Conservation (phyloP, 2,329 filamentous ascomycete species). For the Talaromyces sp. region DNA sequence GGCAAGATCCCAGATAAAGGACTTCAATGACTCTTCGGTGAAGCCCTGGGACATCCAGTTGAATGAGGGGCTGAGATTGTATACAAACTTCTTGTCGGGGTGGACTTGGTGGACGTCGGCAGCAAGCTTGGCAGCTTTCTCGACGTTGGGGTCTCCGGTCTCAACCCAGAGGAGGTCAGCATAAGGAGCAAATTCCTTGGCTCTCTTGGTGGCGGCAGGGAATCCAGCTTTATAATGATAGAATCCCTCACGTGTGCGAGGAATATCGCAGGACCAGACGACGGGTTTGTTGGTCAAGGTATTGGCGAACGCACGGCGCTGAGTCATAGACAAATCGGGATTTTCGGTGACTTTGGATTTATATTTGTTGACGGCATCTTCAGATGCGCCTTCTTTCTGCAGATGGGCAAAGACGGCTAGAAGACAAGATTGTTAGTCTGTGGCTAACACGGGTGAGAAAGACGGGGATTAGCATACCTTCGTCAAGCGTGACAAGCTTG, state of each 20-base stretch:
- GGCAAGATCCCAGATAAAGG: conserved; percentile 94
- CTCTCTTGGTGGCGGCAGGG: conserved; percentile 82
- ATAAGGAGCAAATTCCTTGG: conserved; percentile 83
- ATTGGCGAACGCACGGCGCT: conserved; percentile 66
- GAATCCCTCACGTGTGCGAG: conserved; percentile 79
- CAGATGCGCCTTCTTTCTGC: conserved; percentile 56
- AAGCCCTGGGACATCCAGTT: conserved; percentile 99
- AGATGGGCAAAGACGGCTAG: conserved; percentile 70
- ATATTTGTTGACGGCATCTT: conserved; percentile 63
- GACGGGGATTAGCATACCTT: conserved; percentile 43
- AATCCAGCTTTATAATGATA: conserved; percentile 60
- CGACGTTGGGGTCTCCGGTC: conserved; percentile 80
- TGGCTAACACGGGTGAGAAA: not conserved
- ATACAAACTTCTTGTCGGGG: conserved; percentile 84
- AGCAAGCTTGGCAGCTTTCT: conserved; percentile 69
- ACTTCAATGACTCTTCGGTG: conserved; percentile 71
- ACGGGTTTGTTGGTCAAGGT: conserved; percentile 62
- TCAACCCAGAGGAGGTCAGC: conserved; percentile 97
- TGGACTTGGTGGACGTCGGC: conserved; percentile 63
- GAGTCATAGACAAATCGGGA: conserved; percentile 69
- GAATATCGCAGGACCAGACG: conserved; percentile 84
- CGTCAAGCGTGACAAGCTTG: conserved; percentile 83
- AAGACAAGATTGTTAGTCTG: not conserved
- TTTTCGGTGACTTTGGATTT: conserved; percentile 55
- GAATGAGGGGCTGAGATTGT: conserved; percentile 94